A percentile compares a stretch with the other conserved stretches of the same genome.
These are phyloP conservation scores for Wickerhamia fluorescens DNA, from an alignment of 805 yeast species.

Conservation along the genomic window DNA sequence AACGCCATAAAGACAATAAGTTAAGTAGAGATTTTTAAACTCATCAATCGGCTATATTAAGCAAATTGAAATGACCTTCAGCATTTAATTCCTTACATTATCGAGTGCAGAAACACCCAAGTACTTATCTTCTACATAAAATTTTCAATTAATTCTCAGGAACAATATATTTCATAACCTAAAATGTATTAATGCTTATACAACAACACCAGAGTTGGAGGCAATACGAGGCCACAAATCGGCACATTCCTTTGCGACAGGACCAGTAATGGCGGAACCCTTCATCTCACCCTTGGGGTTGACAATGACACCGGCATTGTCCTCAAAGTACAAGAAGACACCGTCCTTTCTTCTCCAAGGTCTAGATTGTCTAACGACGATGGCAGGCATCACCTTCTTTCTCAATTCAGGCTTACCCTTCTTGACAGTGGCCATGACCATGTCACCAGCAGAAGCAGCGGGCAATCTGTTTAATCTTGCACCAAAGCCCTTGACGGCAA, in stretches of 20 bases:
- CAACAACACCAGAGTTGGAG: slow-evolving; percentile 99
- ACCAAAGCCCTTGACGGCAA: slow-evolving; percentile 99
- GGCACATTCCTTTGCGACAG: slow-evolving; percentile 99
- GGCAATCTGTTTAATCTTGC: slow-evolving; percentile 99
- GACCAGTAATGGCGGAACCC: slow-evolving; percentile 99
- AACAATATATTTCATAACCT: too few relatives aligned
- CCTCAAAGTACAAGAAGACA: slow-evolving; percentile 98
- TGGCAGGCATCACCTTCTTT: slow-evolving; percentile 99
- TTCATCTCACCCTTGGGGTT: slow-evolving; percentile 99
- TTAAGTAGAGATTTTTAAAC: too few relatives aligned
- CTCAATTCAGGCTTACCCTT: slow-evolving; percentile 99
- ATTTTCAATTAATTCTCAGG: too few relatives aligned
- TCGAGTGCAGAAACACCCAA: too few relatives aligned
- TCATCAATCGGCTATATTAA: too few relatives aligned
- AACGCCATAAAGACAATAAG: too few relatives aligned
- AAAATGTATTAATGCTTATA: slow-evolving; percentile 50
- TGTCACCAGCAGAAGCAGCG: slow-evolving; percentile 99
- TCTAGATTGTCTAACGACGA: slow-evolving; percentile 98
- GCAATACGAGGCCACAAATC: slow-evolving; percentile 99
- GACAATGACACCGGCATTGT: slow-evolving; percentile 99
- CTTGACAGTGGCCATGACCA: slow-evolving; percentile 99
- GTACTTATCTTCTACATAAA: too few relatives aligned
- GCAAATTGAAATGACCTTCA: too few relatives aligned
- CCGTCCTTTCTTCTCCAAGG: slow-evolving; percentile 99
- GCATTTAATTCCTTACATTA: too few relatives aligned